These are phyloP conservation scores for Penicillium sp. DNA, from an alignment of 2,329 filamentous ascomycete species.

Conservation along the genomic window DNA sequence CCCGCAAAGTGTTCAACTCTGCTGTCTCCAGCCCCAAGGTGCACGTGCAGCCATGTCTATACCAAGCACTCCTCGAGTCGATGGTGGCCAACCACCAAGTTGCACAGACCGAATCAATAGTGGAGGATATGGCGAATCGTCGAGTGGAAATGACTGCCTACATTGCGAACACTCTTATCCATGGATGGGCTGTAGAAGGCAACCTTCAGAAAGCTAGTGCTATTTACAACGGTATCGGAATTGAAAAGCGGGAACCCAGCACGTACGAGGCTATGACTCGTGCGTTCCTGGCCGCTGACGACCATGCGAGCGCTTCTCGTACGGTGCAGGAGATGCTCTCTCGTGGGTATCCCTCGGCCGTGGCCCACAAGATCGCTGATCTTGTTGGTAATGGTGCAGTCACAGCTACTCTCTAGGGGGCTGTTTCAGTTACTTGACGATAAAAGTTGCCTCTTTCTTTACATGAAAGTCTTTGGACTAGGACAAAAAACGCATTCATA, in stretches of 20 bases:
- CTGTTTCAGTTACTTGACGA: constrained; percentile 10
- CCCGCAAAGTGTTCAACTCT: constrained; percentile 79
- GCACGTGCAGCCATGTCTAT: constrained; percentile 80
- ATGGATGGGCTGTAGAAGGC: constrained; percentile 89
- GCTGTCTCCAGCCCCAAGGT: constrained; percentile 72
- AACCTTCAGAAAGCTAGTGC: constrained; percentile 77
- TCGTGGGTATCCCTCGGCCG: constrained; percentile 87
- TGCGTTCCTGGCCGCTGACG: constrained; percentile 83
- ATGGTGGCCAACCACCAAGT: constrained; percentile 96
- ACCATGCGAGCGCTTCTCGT: constrained; percentile 73
- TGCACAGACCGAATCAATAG: constrained; percentile 72
- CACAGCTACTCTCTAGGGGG: constrained; percentile 30
- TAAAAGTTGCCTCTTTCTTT: constrained; percentile 23
- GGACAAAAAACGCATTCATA: constrained; percentile 25
- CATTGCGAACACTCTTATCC: constrained; percentile 97
- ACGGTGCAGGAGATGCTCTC: constrained; percentile 90
- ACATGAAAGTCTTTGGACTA: constrained; percentile 12
- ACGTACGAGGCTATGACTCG: constrained; percentile 99
- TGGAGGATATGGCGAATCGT: constrained; percentile 74
- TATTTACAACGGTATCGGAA: constrained; percentile 79
- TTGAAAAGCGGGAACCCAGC: constrained; percentile 86
- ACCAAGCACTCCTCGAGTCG: constrained; percentile 94
- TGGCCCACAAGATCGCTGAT: constrained; percentile 92
- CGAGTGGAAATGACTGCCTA: constrained; percentile 90
- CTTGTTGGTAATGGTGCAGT: constrained; percentile 64